Base-by-base conservation (phyloP, 495 filamentous ascomycete species). In the Tuber borchii region DNA sequence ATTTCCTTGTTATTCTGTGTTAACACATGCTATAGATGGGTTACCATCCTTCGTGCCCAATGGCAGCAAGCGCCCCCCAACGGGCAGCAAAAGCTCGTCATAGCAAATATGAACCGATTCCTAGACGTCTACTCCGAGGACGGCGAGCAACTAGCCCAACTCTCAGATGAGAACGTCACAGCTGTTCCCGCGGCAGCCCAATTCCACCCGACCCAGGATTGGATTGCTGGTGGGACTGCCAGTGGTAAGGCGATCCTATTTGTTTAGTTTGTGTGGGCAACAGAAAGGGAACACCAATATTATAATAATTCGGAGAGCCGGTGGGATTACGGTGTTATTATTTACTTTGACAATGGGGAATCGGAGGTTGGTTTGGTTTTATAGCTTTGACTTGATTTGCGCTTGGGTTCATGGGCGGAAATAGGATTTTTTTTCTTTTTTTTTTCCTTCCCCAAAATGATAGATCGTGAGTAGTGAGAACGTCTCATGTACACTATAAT, bases 41-140 rank as follows among this genome's bases (percentile, higher is more conserved):
- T 90, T 2, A 87, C 85, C 22, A 97, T 96, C 76, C 86, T 99
- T 12, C 93, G 94, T 72, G 91, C 95, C 6, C 93, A 97, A 78
- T 99, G 95, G 95, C 96, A 98, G 84, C 83, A 87, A 31, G 88
- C 87, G 71, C 95, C 95, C 0, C 86, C 87, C 51, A 91, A 94
- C 71, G 89, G 89, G 39, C 88, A 93, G 9, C 91, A 97, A 73
- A 91, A 93, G 70, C 93, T 98, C 84, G 93, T 90, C 69, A 95
- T 99, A 75, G 96, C 93, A 1, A 98, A 97, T 82, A 98, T 98
- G 95, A 97, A 97, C 83, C 90, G 95, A 31, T 97, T 97, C 78
- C 92, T 98, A 4, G 95, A 99, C 83, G 88, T 99, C 10, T 98
- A 91, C 83, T 90, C 90, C 19, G 85, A 87, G 16, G 86, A 89